These are phyloP conservation scores for Cucurbita ficifolia DNA, from an alignment of 306 rosid species.

Conservation along the genomic window DNA sequence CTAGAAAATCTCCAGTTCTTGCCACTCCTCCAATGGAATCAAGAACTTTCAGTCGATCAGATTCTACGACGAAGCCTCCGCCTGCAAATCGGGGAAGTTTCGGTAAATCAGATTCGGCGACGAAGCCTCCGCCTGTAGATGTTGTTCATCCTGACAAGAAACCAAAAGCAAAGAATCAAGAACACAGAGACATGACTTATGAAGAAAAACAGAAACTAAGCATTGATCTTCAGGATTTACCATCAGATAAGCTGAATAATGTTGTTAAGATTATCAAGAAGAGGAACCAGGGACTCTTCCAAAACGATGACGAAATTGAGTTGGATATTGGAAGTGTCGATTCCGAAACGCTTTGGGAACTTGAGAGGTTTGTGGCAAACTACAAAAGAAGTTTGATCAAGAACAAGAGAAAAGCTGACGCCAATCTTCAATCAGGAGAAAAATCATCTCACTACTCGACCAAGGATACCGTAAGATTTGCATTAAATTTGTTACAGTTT, in stretches of 20 bases:
- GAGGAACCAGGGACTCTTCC: constrained; percentile 50
- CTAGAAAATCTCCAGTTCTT: constrained; percentile 20
- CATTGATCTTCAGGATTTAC: constrained; percentile 54
- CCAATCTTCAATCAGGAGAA: constrained; percentile 37
- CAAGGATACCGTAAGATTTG: neutral
- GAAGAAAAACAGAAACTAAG: constrained; percentile 84
- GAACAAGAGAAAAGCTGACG: constrained; percentile 54
- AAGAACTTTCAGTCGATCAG: constrained; percentile 43
- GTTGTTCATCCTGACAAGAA: constrained; percentile 45
- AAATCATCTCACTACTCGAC: constrained; percentile 1
- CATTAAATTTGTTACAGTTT: neutral
- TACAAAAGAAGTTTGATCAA: constrained; percentile 68
- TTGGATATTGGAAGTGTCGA: constrained; percentile 80
- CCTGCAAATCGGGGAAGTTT: constrained; percentile 28
- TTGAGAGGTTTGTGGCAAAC: constrained; percentile 71
- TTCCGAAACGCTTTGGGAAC: constrained; percentile 89
- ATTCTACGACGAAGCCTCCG: constrained; percentile 29
- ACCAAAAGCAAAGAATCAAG: constrained; percentile 64
- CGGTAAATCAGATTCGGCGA: constrained; percentile 42
- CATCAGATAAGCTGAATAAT: constrained; percentile 62
- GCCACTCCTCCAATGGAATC: constrained; percentile 19
- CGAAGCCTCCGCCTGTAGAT: constrained; percentile 20
- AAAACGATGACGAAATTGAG: constrained; percentile 88
- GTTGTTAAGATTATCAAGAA: constrained; percentile 70
- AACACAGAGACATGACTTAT: constrained; percentile 69